phyloP scores from a whole-genome alignment of 2,329 filamentous ascomycete species.

The Pochonia chlamydosporia region DNA sequence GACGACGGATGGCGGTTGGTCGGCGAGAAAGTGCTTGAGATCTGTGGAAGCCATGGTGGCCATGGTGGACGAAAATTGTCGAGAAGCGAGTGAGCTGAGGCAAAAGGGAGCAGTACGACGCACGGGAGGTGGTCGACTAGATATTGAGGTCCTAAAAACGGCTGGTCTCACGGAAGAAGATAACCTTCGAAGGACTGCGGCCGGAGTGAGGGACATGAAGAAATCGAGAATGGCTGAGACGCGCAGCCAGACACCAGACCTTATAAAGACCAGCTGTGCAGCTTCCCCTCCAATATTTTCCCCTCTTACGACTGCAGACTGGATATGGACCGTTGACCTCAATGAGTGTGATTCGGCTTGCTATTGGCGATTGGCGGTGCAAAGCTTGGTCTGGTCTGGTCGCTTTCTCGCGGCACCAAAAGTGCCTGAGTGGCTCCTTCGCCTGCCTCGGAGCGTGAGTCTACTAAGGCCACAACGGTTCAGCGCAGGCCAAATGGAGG shows the following conservation, averaged over 20 bases:
- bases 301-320: no score
- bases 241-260: not conserved
- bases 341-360: not conserved
- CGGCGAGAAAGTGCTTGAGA: slow-evolving; percentile 76
- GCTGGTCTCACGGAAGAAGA: slow-evolving; percentile 26
- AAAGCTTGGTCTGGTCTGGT: not conserved
- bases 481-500: no score
- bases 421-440: slow-evolving; percentile 3
- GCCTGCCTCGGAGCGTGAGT: not conserved
- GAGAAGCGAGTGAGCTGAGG: not conserved
- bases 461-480: not conserved
- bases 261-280: slow-evolving; percentile 2
- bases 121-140: slow-evolving; percentile 15
- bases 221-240: slow-evolving; percentile 11
- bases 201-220: slow-evolving; percentile 28
- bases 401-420: slow-evolving; percentile 5
- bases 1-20: slow-evolving; percentile 84
- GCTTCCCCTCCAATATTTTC: not conserved
- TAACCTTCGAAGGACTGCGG: slow-evolving; percentile 29
- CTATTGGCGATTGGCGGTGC: no score
- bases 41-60: slow-evolving; percentile 44
- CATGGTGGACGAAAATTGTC: slow-evolving; percentile 37
- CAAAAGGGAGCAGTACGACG: not conserved
- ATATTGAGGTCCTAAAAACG: slow-evolving; percentile 16
- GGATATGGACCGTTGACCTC: not conserved